phyloP scores from a whole-genome alignment of 768 basidiomycete species.

The Amanita rubescens region DNA sequence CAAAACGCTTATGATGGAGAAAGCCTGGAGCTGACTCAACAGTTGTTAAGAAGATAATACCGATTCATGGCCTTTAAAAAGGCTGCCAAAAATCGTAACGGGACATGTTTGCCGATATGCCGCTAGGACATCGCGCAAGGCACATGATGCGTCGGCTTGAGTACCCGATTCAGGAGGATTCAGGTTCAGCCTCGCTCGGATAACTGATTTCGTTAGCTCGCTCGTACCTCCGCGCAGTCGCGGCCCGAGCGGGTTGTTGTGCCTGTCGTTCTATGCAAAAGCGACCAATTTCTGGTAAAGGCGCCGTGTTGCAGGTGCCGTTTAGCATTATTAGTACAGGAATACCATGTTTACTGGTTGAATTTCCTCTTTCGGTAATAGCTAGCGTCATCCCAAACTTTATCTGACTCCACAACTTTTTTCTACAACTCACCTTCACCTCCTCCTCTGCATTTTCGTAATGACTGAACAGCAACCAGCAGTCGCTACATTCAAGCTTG shows the following conservation, averaged over 20 bases:
- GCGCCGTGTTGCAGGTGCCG: too few relatives aligned
- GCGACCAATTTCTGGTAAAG: neutral
- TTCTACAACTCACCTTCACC: constrained; percentile 20
- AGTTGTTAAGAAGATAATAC: neutral
- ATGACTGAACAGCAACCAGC: constrained; percentile 29
- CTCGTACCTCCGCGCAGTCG: neutral
- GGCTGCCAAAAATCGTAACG: neutral
- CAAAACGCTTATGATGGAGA: neutral
- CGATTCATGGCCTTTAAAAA: neutral
- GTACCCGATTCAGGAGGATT: neutral
- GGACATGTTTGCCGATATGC: neutral
- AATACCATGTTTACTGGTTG: neutral
- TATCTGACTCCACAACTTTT: constrained; percentile 32
- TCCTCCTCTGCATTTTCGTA: constrained; percentile 14
- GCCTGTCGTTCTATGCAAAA: neutral
- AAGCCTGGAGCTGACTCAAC: neutral
- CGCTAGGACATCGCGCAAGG: neutral
- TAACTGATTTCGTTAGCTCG: too few relatives aligned
- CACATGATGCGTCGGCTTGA: neutral
- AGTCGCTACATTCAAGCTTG: constrained; percentile 96
- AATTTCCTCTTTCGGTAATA: constrained; percentile 27
- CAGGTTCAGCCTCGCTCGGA: neutral
- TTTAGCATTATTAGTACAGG: neutral
- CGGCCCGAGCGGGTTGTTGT: neutral
- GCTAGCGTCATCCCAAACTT: constrained; percentile 31